A percentile compares a stretch with the other conserved stretches of the same genome.
These are phyloP conservation scores for Castanea sativa DNA, from an alignment of 306 rosid genomes.

Conservation along the genomic window DNA sequence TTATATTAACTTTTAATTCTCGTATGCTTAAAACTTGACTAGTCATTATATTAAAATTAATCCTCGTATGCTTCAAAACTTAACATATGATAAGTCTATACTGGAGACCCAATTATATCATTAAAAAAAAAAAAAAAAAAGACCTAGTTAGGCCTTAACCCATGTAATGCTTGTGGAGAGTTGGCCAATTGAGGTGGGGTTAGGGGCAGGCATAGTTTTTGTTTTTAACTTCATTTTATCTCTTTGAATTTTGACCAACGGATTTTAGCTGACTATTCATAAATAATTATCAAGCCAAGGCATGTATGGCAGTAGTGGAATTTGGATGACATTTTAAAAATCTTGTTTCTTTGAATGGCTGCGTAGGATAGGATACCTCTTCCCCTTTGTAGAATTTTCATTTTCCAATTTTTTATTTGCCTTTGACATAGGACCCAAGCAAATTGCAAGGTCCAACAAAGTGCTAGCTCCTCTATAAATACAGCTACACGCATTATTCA, in stretches of 20 bases:
- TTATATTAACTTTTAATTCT: background rate
- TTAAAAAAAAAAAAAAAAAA: no score
- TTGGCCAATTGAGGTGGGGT: background rate
- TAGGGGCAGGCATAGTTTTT: background rate
- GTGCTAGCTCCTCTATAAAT: conserved; percentile 31
- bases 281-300: background rate
- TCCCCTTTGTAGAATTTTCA: background rate
- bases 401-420: background rate
- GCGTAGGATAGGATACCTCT: background rate
- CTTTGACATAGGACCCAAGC: conserved; percentile 25
- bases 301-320: background rate
- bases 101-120: no score
- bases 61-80: background rate
- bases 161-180: background rate
- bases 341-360: background rate
- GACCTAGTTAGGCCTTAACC: background rate
- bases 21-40: background rate
- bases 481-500: conserved; percentile 5
- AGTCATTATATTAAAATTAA: background rate
- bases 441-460: conserved; percentile 18
- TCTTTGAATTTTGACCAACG: background rate
- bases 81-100: background rate
- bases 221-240: background rate
- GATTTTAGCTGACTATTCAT: background rate
- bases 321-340: background rate